Evolutionary conservation across 106 monocot species (phyloP).

Genomic region (Gastrodia elata): DNA sequence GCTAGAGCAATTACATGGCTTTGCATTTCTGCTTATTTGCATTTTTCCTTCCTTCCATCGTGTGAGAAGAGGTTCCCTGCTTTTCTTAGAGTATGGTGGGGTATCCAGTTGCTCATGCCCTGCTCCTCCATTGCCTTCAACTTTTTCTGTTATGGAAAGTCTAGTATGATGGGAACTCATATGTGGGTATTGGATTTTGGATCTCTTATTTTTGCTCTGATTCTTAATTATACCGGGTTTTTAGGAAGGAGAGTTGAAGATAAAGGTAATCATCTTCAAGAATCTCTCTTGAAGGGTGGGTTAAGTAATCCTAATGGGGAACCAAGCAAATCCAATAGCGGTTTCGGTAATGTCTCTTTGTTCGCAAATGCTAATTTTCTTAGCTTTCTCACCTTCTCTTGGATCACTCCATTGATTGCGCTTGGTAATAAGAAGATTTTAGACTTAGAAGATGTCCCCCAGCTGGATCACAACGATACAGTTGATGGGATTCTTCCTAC

Average conservation of each 20-base stretch:
- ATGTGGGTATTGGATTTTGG: constrained; percentile 43
- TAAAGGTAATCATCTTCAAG: constrained; percentile 16
- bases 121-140: constrained; percentile 28
- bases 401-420: constrained; percentile 63
- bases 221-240: constrained; percentile 31
- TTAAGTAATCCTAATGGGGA: not conserved
- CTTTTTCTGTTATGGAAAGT: constrained; percentile 17
- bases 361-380: constrained; percentile 47
- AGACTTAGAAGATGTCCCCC: constrained; percentile 61
- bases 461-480: constrained; percentile 42
- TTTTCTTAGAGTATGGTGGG: constrained; percentile 65
- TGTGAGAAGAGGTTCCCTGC: constrained; percentile 37
- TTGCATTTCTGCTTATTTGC: constrained; percentile 23
- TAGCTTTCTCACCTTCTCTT: constrained; percentile 73
- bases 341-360: constrained; percentile 11
- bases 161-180: constrained; percentile 16
- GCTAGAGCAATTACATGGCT: constrained; percentile 42
- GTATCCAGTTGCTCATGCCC: constrained; percentile 40
- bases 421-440: constrained; percentile 55
- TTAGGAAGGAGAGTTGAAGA: constrained; percentile 22
- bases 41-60: constrained; percentile 16
- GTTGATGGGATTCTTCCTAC: constrained; percentile 35
- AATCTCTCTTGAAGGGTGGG: constrained; percentile 55
- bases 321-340: not conserved
- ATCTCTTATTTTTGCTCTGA: constrained; percentile 27